Base-by-base conservation (phyloP, 2,329 filamentous ascomycete species). In the Balansia obtecta region DNA sequence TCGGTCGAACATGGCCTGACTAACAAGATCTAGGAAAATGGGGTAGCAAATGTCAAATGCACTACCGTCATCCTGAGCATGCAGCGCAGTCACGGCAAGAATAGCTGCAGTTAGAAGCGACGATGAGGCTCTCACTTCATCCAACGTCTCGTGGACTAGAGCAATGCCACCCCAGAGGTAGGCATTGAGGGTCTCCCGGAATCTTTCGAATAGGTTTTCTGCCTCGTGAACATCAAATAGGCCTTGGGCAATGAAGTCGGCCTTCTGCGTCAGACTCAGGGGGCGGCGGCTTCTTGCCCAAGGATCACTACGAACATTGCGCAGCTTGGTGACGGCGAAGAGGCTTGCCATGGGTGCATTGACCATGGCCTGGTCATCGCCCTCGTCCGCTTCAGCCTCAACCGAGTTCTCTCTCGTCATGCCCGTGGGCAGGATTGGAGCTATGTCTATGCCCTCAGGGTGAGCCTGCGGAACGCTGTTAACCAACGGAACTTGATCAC, bases 1-100 rank as follows among this genome's bases (percentile, higher is more conserved):
- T 0, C 63, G 71, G 40, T 78, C 75, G 53, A 83, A 76, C 59
- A 81, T 76, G 52, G 76, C 75, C 32, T 68, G 72, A 15, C 76
- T 74, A 43, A 81, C 74, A 2, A 82, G 69, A 4, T 73, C 69
- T 1, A 78, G 71, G 54, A 82, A 81, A 52, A 80, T 75, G 49
- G 69, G 69, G 57, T 77, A 81, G 58, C 79, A 81, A 2, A 68
- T 65, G 46, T 76, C 74, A 51, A 82, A 74, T 2, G 74, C 72
- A 2, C 68, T 65, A 5, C 73, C 74, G 46, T 57, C 55, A 22
- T 62, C 60, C 16, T 58, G 60, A 1, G 57, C 56, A 47, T 65
- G 62, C 16, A 65, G 48, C 2, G 62, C 61, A 11, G 63, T 64
- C 13, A 65, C 62, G 3, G 62, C 58, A n/a, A 65, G 55, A n/a